Evolutionary conservation across 2,329 filamentous ascomycete species (phyloP), one percentile per base, ranked within the genome.

Genomic region (Metarhizium rileyi): DNA sequence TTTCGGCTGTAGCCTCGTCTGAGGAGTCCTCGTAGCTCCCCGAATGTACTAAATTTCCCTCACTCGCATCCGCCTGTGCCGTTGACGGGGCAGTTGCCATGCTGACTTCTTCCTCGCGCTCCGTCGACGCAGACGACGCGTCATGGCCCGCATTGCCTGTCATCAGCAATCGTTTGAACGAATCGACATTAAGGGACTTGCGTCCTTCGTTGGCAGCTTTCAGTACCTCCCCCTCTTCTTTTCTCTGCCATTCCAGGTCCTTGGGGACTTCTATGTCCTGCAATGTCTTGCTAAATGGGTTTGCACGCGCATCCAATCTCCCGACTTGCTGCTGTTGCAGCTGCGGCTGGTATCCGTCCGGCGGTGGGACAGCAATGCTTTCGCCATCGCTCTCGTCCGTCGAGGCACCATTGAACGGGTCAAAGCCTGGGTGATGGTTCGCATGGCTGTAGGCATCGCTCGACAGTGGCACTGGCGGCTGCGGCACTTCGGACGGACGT

Each of bases 81-180:
- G 12, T 22, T 8, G 46, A 5, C 4, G 2, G 4, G 5, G 10
- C 8, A n/a, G 25, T n/a, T n/a, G 30, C n/a, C 27, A 47, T 30
- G 14, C 23, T 22, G 5, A 14, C 10, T 5, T 43, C 30, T 3
- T 44, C 46, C 23, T 44, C 35, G 6, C 22, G 14, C 10, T n/a
- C 22, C 14, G 38, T 44, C 8, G 26, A n/a, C n/a, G 28, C n/a
- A 18, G 46, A 30, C 4, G 47, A 18, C 3, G 38, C 28, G 26
- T 51, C 54, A 38, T 54, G 52, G 40, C 68, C 75, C 33, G 77
- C 63, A 58, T 81, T 79, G 20, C 87, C 87, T 0, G 86, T 93
- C 69, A 93, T 73, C 44, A 93, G 74, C 53, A 93, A 68, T 52
- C 83, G 77, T 60, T 83, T 83, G 68, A 93, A 93, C 7, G 86